Evolutionary conservation across 2,329 filamentous ascomycete genomes (phyloP).

Genomic region (Phialophora macrospora): DNA sequence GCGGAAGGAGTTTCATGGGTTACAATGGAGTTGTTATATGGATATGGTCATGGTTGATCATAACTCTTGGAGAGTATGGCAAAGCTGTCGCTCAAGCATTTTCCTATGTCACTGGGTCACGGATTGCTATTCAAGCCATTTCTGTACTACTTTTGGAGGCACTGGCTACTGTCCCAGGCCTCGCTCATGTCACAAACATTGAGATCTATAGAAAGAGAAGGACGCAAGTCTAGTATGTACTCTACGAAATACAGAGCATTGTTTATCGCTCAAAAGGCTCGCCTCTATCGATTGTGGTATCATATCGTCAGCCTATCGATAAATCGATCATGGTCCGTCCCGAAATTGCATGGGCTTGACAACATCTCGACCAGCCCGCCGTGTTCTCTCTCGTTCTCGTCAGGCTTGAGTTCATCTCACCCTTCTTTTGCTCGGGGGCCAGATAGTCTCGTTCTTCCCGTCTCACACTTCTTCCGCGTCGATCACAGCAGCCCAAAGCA

Average conservation of each 20-base stretch:
- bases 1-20: conserved; percentile 29
- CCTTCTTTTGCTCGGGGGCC: neutral
- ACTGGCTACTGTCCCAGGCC: conserved; percentile 31
- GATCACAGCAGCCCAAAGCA: conserved; percentile 19
- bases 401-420: neutral
- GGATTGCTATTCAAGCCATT: conserved; percentile 11
- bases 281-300: conserved; percentile 30
- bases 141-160: conserved; percentile 16
- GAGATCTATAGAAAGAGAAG: conserved; percentile 27
- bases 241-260: conserved; percentile 8
- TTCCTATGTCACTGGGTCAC: conserved; percentile 25
- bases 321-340: conserved; percentile 7
- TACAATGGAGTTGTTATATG: conserved; percentile 15
- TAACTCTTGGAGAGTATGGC: conserved; percentile 25
- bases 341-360: neutral
- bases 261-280: conserved; percentile 5
- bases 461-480: conserved; percentile 4
- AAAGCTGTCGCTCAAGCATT: conserved; percentile 15
- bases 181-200: conserved; percentile 24
- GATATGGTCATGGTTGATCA: conserved; percentile 5
- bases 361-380: neutral
- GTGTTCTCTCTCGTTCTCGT: neutral
- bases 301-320: conserved; percentile 32
- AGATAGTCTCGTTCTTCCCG: conserved; percentile 6
- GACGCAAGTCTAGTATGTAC: conserved; percentile 34